These are phyloP conservation scores for Pseudonitzschia multiseries DNA, from an alignment of 108 stramenopile species.

Conservation along the genomic window DNA sequence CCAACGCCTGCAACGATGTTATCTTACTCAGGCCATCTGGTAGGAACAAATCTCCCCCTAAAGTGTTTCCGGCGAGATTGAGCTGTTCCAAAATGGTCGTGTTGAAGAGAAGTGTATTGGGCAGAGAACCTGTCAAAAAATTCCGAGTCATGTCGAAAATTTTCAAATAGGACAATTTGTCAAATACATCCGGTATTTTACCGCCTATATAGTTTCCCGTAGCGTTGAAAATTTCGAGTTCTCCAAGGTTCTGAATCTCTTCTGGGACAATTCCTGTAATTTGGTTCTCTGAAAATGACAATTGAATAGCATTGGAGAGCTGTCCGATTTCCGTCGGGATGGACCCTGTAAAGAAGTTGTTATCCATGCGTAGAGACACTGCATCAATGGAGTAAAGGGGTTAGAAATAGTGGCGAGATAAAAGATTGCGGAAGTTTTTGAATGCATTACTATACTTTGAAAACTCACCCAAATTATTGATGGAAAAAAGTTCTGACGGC, in stretches of 20 bases:
- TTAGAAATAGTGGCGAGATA: constrained; percentile 3
- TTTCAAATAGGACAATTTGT: constrained; percentile 21
- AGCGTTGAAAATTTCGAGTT: constrained; percentile 14
- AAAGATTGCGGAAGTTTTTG: background rate
- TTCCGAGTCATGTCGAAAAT: constrained; percentile 16
- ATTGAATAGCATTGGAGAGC: constrained; percentile 8
- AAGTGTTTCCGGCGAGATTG: background rate
- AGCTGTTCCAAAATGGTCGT: background rate
- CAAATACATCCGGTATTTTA: constrained; percentile 42
- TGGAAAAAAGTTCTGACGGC: background rate
- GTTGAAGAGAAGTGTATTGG: constrained; percentile 19
- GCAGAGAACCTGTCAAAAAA: constrained; percentile 46
- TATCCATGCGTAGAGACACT: constrained; percentile 19
- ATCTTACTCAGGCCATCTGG: constrained; percentile 1
- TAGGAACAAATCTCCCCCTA: constrained; percentile 6
- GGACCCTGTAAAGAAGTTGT: constrained; percentile 23
- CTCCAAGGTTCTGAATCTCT: constrained; percentile 13
- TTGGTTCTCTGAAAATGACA: constrained; percentile 5
- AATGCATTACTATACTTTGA: too few species aligned
- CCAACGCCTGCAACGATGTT: constrained; percentile 1
- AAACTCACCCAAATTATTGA: background rate
- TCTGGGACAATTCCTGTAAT: constrained; percentile 19
- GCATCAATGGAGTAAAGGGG: background rate
- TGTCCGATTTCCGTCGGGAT: constrained; percentile 31
- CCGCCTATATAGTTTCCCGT: constrained; percentile 20